phyloP scores from a whole-genome alignment of 257 asterid species.

The Lantana camara region DNA sequence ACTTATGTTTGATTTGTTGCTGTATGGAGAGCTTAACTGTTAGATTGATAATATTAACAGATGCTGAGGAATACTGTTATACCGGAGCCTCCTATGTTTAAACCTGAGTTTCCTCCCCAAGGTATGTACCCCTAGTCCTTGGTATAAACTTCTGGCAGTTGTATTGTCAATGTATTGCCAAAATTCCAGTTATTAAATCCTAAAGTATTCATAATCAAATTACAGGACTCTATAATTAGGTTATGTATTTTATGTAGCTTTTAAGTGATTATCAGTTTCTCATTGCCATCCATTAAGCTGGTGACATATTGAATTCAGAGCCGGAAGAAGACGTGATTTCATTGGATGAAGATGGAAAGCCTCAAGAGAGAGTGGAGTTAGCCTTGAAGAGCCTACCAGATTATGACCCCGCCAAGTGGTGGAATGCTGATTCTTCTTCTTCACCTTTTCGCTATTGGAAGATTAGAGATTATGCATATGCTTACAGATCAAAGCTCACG shows the following conservation, averaged over 20 bases:
- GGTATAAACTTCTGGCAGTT: conserved; percentile 5
- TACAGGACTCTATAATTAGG: background rate
- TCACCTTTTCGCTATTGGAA: conserved; percentile 88
- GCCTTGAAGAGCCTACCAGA: conserved; percentile 79
- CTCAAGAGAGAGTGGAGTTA: conserved; percentile 77
- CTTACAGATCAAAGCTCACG: conserved; percentile 84
- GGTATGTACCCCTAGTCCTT: conserved; percentile 45
- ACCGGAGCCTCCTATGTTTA: conserved; percentile 93
- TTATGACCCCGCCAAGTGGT: conserved; percentile 67
- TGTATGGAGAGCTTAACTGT: conserved; percentile 3
- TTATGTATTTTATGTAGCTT: conserved; percentile 19
- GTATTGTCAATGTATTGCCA: background rate
- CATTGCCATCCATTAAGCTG: conserved; percentile 10
- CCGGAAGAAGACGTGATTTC: conserved; percentile 58
- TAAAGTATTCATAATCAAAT: background rate
- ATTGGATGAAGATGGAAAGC: conserved; percentile 72
- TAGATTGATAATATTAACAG: conserved; percentile 45
- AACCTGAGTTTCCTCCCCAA: conserved; percentile 94
- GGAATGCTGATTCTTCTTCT: conserved; percentile 55
- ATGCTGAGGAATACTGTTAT: conserved; percentile 81
- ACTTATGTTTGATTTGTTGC: background rate
- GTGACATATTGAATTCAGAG: conserved; percentile 46
- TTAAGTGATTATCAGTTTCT: conserved; percentile 5
- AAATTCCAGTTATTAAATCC: background rate
- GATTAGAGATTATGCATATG: conserved; percentile 95